Evolutionary conservation across 1,284 basidiomycete genomes (phyloP).

Genomic region (Peniophora sp.): DNA sequence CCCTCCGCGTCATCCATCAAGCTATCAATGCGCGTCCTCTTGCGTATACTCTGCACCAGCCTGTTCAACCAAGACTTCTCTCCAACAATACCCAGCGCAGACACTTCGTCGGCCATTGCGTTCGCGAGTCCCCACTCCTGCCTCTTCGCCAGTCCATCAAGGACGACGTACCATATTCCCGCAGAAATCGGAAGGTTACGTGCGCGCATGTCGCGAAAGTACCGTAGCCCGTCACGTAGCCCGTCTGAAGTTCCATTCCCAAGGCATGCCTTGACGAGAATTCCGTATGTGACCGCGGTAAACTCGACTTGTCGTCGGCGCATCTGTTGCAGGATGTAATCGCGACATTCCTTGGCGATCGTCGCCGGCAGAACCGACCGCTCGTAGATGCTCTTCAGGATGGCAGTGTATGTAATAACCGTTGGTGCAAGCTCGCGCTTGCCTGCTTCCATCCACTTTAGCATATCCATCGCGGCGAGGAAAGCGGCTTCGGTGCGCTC

Average conservation of each 20-base stretch:
- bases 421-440: constrained; percentile 49
- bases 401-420: constrained; percentile 65
- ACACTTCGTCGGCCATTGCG: constrained; percentile 55
- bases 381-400: constrained; percentile 55
- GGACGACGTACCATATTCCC: constrained; percentile 70
- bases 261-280: constrained; percentile 60
- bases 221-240: constrained; percentile 44
- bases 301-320: constrained; percentile 40
- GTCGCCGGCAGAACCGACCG: constrained; percentile 35
- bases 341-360: constrained; percentile 35
- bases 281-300: constrained; percentile 63
- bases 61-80: constrained; percentile 24
- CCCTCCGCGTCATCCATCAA: neutral
- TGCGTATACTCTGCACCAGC: constrained; percentile 26
- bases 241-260: constrained; percentile 39
- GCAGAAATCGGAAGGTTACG: constrained; percentile 40
- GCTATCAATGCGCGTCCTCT: constrained; percentile 11
- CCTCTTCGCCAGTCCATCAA: constrained; percentile 50
- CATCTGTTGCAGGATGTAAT: constrained; percentile 55
- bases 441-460: constrained; percentile 61
- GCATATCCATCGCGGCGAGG: constrained; percentile 54
- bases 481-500: constrained; percentile 45
- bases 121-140: constrained; percentile 51
- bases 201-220: constrained; percentile 60
- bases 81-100: constrained; percentile 22